phyloP scores from a whole-genome alignment of 2,329 filamentous ascomycete genomes.

The Epichloe glyceriae region DNA sequence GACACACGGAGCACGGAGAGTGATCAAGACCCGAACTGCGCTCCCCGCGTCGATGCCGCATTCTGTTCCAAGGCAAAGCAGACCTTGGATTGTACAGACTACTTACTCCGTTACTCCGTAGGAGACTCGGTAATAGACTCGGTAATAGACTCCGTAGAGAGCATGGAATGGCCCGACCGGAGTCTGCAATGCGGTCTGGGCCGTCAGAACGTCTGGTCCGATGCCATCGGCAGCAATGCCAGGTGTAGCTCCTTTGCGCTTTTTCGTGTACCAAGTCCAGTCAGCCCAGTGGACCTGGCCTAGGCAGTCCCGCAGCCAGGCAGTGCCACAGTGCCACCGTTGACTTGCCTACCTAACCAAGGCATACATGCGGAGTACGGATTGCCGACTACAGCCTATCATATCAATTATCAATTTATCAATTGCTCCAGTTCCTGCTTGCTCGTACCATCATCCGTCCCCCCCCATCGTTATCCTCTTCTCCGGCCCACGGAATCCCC shows the following conservation, averaged over 20 bases:
- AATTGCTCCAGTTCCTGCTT: background rate
- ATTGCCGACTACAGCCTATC: background rate
- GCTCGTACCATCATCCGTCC: background rate
- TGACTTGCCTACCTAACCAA: background rate
- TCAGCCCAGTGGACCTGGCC: background rate
- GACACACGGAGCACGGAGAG: too few species aligned
- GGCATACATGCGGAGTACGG: too few species aligned
- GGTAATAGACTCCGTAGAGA: too few species aligned
- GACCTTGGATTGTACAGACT: background rate
- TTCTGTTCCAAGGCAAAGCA: background rate
- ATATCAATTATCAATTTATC: background rate
- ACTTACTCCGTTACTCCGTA: too few species aligned
- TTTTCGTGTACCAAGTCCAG: too few species aligned
- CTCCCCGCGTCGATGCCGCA: background rate
- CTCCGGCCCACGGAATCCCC: conserved; percentile 1
- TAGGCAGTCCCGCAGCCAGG: background rate
- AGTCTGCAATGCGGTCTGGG: too few species aligned
- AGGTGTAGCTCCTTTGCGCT: background rate
- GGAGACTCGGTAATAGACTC: too few species aligned
- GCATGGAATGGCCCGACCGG: too few species aligned
- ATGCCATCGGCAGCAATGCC: too few species aligned
- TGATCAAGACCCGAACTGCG: background rate
- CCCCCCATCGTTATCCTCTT: background rate
- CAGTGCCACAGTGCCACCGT: background rate
- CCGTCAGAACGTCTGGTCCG: background rate